Percentiles rank a stretch among this genome's conserved stretches.
These are phyloP conservation scores for Rosa rugosa DNA, from an alignment of 306 rosid genomes.

Conservation along the genomic window DNA sequence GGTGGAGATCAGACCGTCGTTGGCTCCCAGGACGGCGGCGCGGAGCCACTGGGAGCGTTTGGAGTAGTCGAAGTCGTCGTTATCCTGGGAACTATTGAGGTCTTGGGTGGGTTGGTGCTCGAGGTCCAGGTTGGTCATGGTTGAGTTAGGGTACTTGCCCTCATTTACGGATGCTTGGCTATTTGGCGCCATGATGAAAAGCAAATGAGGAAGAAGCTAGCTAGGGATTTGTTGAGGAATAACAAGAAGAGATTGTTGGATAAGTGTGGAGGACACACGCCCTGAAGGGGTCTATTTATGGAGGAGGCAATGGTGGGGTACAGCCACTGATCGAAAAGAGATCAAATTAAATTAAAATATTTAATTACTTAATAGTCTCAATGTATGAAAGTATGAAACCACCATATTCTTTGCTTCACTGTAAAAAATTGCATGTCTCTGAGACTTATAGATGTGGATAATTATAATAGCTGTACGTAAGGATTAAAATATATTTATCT, in stretches of 20 bases:
- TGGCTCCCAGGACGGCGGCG: slow-evolving; percentile 89
- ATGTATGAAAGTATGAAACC: neutral
- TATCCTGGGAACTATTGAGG: slow-evolving; percentile 15
- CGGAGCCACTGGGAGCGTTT: slow-evolving; percentile 95
- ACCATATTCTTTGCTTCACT: neutral
- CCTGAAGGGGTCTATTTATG: slow-evolving; percentile 49
- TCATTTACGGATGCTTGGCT: slow-evolving; percentile 36
- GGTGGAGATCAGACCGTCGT: slow-evolving; percentile 89
- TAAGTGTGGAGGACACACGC: slow-evolving; percentile 89
- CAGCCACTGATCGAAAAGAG: slow-evolving; percentile 25
- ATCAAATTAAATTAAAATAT: neutral
- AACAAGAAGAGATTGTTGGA: slow-evolving; percentile 12
- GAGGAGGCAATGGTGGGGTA: slow-evolving; percentile 44
- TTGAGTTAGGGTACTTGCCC: slow-evolving; percentile 31
- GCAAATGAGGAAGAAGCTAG: slow-evolving; percentile 12
- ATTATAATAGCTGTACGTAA: neutral
- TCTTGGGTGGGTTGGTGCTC: slow-evolving; percentile 56
- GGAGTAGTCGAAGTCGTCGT: slow-evolving; percentile 62
- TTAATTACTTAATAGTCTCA: neutral
- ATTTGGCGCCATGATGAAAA: slow-evolving; percentile 37
- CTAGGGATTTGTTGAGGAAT: neutral
- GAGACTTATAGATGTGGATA: neutral
- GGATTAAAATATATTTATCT: too few relatives aligned
- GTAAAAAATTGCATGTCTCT: neutral
- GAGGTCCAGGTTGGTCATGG: slow-evolving; percentile 34